These are phyloP conservation scores for Pythium insidiosum DNA, from an alignment of 352 stramenopile species.

Conservation along the genomic window DNA sequence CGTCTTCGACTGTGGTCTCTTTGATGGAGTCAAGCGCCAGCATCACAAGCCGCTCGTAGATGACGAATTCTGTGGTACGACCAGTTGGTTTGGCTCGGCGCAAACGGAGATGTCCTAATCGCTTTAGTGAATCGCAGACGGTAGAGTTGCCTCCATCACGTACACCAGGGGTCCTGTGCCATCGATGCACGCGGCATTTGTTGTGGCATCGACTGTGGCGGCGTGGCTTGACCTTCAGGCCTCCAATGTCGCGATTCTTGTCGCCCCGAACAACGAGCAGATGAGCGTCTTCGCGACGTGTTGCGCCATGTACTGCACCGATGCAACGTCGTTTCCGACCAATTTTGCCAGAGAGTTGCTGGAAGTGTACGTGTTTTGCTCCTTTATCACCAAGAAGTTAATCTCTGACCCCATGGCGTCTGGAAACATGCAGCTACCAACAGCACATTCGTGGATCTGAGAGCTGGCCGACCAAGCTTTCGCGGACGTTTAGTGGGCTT, in stretches of 20 bases:
- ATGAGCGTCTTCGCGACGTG: constrained; percentile 86
- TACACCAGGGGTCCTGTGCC: constrained; percentile 63
- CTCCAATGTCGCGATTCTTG: constrained; percentile 67
- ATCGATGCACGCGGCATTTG: constrained; percentile 81
- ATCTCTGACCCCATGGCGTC: background rate
- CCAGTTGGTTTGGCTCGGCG: no score
- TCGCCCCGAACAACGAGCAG: constrained; percentile 82
- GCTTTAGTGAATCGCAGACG: no score
- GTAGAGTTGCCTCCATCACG: constrained; percentile 71
- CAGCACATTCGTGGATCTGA: constrained; percentile 69
- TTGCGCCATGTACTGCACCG: constrained; percentile 72
- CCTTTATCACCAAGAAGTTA: background rate
- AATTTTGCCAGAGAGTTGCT: constrained; percentile 69
- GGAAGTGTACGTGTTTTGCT: constrained; percentile 32
- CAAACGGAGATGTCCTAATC: no score
- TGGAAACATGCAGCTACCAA: constrained; percentile 29
- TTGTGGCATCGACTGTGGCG: constrained; percentile 73
- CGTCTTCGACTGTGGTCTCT: constrained; percentile 81
- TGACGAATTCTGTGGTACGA: constrained; percentile 81
- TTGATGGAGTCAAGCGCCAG: constrained; percentile 75
- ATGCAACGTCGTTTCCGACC: constrained; percentile 51
- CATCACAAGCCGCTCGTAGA: constrained; percentile 77
- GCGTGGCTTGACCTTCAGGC: constrained; percentile 76
- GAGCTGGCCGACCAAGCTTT: constrained; percentile 65
- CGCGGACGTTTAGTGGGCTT: constrained; percentile 64